Conservation (phyloP, 129 eudicot genomes). For the Escallonia rubra region DNA sequence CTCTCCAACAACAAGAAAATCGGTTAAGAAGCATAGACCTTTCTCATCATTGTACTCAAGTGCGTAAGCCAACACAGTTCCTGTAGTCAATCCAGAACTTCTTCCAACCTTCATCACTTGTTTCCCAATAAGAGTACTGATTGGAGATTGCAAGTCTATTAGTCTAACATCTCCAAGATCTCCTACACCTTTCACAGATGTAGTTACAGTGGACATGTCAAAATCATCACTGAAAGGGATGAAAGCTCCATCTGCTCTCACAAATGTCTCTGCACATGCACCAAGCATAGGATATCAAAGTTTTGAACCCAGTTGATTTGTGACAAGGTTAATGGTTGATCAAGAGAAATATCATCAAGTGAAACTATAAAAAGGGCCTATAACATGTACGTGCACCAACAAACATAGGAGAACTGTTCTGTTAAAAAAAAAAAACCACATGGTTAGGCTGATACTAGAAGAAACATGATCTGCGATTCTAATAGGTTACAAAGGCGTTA, state of each 20-base stretch:
- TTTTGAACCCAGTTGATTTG: not conserved
- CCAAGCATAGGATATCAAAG: not conserved
- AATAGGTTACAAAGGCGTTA: no score
- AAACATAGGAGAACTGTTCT: not conserved
- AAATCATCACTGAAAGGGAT: conserved; percentile 93
- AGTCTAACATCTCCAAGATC: conserved; percentile 79
- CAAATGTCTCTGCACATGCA: conserved; percentile 78
- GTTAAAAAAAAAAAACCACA: no score
- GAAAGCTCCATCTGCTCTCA: conserved; percentile 97
- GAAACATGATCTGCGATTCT: no score
- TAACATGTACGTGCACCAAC: not conserved
- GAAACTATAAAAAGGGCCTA: not conserved
- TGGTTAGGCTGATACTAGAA: no score
- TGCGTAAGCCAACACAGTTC: conserved; percentile 85
- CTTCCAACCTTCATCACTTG: conserved; percentile 94
- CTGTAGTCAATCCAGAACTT: conserved; percentile 93
- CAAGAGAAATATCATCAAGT: not conserved
- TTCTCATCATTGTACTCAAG: conserved; percentile 96
- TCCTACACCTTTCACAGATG: conserved; percentile 87
- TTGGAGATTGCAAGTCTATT: conserved; percentile 78
- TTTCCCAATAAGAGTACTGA: conserved; percentile 74
- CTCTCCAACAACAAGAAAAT: conserved; percentile 90
- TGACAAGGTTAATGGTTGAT: not conserved
- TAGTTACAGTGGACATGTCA: conserved; percentile 82
- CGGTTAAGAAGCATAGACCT: conserved; percentile 94